phyloP scores from a whole-genome alignment of 169 alveolate species.

The Plasmodium cynomolgi region DNA sequence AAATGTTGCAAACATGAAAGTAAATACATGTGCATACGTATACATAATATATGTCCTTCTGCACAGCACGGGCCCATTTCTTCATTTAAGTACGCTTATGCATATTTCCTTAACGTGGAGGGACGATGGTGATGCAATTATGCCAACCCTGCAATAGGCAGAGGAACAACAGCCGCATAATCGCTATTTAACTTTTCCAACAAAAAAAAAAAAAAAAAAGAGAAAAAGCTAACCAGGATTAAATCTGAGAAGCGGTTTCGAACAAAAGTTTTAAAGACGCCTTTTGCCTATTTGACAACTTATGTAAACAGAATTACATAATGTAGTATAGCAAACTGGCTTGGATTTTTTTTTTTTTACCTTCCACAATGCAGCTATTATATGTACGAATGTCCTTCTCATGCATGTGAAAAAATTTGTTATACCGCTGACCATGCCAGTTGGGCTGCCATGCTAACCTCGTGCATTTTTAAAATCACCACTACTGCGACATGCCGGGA shows the following conservation, averaged over 20 bases:
- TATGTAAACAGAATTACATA: neutral
- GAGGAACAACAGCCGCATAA: neutral
- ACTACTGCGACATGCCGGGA: neutral
- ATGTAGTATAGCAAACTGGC: neutral
- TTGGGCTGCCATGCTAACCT: neutral
- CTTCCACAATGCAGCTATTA: neutral
- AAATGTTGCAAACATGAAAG: neutral
- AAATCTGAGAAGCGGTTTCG: neutral
- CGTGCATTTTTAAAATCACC: neutral
- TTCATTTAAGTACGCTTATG: neutral
- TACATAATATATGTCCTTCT: neutral
- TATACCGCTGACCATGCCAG: neutral
- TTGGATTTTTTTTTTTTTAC: neutral
- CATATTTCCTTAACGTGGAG: neutral
- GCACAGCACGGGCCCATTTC: neutral
- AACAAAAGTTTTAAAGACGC: neutral
- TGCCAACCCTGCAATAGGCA: neutral
- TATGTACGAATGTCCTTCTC: neutral
- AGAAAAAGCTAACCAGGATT: neutral
- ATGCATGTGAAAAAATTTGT: neutral
- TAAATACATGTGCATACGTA: neutral
- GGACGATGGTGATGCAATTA: neutral
- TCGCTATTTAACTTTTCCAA: neutral
- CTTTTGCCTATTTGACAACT: neutral
- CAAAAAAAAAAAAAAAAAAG: slow-evolving; percentile 6